Conservation (phyloP, 768 basidiomycete species). For the Tubosaeta sp. region DNA sequence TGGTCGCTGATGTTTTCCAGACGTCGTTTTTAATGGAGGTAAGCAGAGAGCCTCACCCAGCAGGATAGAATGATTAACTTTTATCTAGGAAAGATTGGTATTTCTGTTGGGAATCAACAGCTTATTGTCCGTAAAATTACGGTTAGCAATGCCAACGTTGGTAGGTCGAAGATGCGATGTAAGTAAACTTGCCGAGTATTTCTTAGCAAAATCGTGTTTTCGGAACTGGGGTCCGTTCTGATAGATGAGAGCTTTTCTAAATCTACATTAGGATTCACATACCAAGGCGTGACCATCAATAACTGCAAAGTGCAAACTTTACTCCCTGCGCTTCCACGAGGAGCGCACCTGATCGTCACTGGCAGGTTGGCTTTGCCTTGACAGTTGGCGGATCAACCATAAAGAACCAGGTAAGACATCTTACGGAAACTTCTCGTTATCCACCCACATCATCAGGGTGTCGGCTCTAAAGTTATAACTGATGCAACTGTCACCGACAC, state of each 20-base stretch:
- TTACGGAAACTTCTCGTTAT: not conserved
- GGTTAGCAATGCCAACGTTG: constrained; percentile 41
- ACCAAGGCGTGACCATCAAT: constrained; percentile 46
- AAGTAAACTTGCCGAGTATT: not conserved
- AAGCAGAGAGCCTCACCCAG: not conserved
- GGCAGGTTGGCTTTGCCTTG: constrained; percentile 43
- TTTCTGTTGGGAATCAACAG: constrained; percentile 78
- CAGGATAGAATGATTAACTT: not conserved
- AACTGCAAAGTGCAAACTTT: constrained; percentile 27
- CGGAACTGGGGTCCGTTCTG: constrained; percentile 41
- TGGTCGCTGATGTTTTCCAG: too few relatives aligned
- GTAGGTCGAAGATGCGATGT: constrained; percentile 14
- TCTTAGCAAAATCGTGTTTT: constrained; percentile 23
- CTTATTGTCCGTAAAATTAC: constrained; percentile 65
- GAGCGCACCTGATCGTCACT: not conserved
- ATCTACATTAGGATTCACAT: constrained; percentile 41
- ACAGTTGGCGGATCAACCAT: constrained; percentile 34
- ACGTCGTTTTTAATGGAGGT: constrained; percentile 44
- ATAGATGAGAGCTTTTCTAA: not conserved
- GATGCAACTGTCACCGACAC: constrained; percentile 43
- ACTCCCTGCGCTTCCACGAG: too few relatives aligned
- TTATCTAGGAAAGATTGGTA: constrained; percentile 43
- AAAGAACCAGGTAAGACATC: constrained; percentile 29
- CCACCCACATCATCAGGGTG: constrained; percentile 29
- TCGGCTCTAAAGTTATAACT: constrained; percentile 41